These are phyloP conservation scores for Heritiera fomes DNA, from an alignment of 345 rosid genomes.

Conservation along the genomic window DNA sequence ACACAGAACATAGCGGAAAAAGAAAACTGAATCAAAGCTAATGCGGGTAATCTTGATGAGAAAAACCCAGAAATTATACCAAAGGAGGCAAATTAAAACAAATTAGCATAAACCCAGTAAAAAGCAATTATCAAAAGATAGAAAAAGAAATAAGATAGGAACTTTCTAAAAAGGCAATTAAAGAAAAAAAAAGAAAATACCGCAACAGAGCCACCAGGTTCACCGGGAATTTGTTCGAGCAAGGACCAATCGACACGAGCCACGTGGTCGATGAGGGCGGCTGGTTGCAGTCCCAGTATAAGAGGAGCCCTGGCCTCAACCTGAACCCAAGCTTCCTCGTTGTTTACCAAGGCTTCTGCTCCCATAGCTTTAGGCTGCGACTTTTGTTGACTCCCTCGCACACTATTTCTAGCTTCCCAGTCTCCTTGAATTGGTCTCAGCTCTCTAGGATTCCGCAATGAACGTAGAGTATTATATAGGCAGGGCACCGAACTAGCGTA, in stretches of 20 bases:
- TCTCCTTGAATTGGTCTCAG: not conserved
- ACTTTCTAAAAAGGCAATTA: not conserved
- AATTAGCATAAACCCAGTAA: not conserved
- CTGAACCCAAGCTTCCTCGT: conserved; percentile 16
- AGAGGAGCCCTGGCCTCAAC: conserved; percentile 38
- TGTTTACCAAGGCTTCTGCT: conserved; percentile 52
- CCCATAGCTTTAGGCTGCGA: conserved; percentile 51
- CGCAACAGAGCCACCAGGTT: conserved; percentile 87
- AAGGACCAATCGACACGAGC: conserved; percentile 75
- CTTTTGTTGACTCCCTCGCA: not conserved
- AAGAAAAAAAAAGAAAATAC: conserved; percentile 33
- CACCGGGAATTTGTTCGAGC: conserved; percentile 78
- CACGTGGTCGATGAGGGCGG: conserved; percentile 84
- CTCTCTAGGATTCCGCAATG: not conserved
- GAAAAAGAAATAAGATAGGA: not conserved
- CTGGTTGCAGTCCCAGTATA: conserved; percentile 88
- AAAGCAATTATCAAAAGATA: not conserved
- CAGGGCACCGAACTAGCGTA: conserved; percentile 7
- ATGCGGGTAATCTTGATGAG: not conserved
- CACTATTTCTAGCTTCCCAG: not conserved
- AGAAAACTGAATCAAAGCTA: not conserved
- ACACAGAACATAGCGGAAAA: not conserved
- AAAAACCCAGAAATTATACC: conserved; percentile 1
- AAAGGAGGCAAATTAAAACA: not conserved
- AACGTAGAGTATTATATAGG: not conserved